phyloP scores from a whole-genome alignment of 495 filamentous ascomycete species.

The Xanthoparmelia taractica region DNA sequence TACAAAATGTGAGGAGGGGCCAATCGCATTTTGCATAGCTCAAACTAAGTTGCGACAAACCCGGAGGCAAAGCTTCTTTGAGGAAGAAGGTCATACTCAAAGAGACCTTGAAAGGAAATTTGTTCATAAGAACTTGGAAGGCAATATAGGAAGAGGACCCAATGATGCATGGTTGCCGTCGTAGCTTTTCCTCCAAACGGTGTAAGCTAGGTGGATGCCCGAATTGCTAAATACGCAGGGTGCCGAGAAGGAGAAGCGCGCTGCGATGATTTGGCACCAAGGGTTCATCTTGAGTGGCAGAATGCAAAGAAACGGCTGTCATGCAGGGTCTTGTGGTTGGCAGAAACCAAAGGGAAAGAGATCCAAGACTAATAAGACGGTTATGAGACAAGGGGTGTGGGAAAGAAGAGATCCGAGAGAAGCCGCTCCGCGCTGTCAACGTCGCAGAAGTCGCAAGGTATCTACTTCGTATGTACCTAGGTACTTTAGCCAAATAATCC shows the following conservation, averaged over 20 bases:
- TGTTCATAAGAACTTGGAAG: not conserved
- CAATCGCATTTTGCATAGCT: not conserved
- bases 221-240: not conserved
- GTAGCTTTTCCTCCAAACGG: constrained; percentile 1
- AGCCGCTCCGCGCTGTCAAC: constrained; percentile 16
- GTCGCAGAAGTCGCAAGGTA: constrained; percentile 6
- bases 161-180: not conserved
- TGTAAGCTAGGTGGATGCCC: not conserved
- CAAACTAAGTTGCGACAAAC: not conserved
- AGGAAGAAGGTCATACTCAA: not conserved
- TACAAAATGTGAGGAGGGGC: not conserved
- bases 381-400: not conserved
- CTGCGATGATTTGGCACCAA: constrained; percentile 1
- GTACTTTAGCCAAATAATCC: too few relatives aligned
- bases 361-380: too few relatives aligned
- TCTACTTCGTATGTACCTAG: too few relatives aligned
- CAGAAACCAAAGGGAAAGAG: too few relatives aligned
- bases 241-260: constrained; percentile 2
- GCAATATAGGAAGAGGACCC: not conserved
- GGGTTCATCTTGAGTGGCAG: not conserved
- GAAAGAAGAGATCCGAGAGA: not conserved
- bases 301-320: not conserved
- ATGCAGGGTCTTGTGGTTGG: not conserved
- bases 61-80: not conserved
- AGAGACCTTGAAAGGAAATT: not conserved